These are phyloP conservation scores for Rasamsonia emersonii DNA, from an alignment of 2,329 filamentous ascomycete genomes.

Conservation along the genomic window DNA sequence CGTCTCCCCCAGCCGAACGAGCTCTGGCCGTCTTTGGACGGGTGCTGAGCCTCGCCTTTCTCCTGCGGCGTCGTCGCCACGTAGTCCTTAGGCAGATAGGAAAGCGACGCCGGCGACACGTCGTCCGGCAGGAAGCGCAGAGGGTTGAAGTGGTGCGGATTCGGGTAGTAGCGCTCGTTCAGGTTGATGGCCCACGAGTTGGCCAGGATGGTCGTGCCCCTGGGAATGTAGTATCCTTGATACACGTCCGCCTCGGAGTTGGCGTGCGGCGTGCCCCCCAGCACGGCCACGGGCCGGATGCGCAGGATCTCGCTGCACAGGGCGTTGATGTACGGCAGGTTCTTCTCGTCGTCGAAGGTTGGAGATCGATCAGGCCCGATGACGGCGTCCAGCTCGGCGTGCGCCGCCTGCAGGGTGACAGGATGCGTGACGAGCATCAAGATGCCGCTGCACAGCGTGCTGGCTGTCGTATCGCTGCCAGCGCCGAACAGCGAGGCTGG, in stretches of 20 bases:
- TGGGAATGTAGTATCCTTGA: constrained; percentile 37
- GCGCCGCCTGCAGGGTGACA: constrained; percentile 27
- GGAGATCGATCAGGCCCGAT: constrained; percentile 18
- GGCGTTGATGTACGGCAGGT: constrained; percentile 21
- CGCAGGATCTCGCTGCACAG: constrained; percentile 20
- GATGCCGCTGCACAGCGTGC: constrained; percentile 39
- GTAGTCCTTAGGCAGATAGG: constrained; percentile 3
- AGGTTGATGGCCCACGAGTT: constrained; percentile 17
- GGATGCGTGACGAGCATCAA: constrained; percentile 40
- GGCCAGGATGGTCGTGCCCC: constrained; percentile 33
- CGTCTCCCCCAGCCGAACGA: constrained; percentile 46
- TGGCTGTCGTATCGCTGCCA: constrained; percentile 31
- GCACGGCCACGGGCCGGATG: constrained; percentile 30
- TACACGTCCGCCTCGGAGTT: constrained; percentile 38
- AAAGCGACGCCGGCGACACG: not conserved
- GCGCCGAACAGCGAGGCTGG: constrained; percentile 34
- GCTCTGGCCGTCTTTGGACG: constrained; percentile 33
- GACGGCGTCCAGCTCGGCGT: constrained; percentile 23
- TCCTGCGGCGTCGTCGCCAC: constrained; percentile 4
- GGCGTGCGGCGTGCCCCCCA: constrained; percentile 37
- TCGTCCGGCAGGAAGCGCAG: constrained; percentile 10
- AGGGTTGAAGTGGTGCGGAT: constrained; percentile 15
- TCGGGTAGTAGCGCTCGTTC: constrained; percentile 12
- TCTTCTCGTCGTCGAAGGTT: constrained; percentile 17
- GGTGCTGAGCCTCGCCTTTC: constrained; percentile 10